These are phyloP conservation scores for Pestalotiopsis sp. DNA, from an alignment of 2,329 filamentous ascomycete genomes.

Conservation along the genomic window DNA sequence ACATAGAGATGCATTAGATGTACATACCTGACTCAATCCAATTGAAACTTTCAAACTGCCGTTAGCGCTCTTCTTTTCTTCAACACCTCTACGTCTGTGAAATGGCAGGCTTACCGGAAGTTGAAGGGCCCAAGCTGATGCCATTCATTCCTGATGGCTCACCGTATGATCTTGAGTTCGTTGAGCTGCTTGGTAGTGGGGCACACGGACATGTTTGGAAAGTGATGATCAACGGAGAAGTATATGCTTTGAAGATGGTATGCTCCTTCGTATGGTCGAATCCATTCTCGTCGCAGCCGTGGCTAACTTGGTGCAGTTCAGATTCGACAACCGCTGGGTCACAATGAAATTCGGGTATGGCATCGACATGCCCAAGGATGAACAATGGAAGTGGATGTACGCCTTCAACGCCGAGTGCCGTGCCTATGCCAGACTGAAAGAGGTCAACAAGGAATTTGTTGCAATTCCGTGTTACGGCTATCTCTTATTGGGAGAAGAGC, in stretches of 20 bases:
- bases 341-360: neutral
- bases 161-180: neutral
- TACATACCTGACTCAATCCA: no score
- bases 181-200: neutral
- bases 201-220: conserved; percentile 16
- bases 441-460: conserved; percentile 6
- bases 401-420: conserved; percentile 13
- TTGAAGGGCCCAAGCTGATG: conserved; percentile 12
- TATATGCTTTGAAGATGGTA: conserved; percentile 17
- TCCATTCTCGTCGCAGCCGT: neutral
- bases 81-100: neutral
- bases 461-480: conserved; percentile 9
- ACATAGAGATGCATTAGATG: no score
- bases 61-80: neutral
- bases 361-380: neutral
- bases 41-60: neutral
- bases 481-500: neutral
- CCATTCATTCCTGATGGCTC: neutral
- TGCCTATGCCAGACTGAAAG: conserved; percentile 10
- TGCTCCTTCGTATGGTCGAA: neutral
- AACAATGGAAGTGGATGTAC: conserved; percentile 5
- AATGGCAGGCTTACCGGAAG: neutral
- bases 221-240: conserved; percentile 5
- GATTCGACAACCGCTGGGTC: neutral
- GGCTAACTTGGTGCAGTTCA: conserved; percentile 3